Percentiles rank a stretch among this genome's conserved stretches.
These are phyloP conservation scores for Saturnispora besseyi DNA, from an alignment of 805 yeast species.

Conservation along the genomic window DNA sequence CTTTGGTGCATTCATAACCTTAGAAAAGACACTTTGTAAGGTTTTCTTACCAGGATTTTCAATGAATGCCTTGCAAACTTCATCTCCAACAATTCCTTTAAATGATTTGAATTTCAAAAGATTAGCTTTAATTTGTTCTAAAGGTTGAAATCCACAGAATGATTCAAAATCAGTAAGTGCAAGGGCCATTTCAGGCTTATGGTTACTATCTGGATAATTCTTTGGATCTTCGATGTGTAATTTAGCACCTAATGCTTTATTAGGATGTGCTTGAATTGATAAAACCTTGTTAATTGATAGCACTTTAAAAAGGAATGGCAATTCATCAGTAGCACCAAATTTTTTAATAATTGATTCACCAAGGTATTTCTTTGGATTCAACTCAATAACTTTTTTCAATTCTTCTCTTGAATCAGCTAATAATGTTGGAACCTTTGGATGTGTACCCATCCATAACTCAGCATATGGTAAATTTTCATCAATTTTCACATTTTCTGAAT, in stretches of 20 bases:
- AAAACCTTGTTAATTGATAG: conserved; percentile 87
- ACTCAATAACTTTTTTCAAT: conserved; percentile 58
- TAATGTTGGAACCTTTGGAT: conserved; percentile 79
- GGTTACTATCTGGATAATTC: conserved; percentile 96
- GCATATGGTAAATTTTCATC: conserved; percentile 85
- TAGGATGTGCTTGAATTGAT: conserved; percentile 97
- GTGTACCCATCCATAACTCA: conserved; percentile 99
- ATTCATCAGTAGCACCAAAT: conserved; percentile 54
- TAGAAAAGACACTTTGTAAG: conserved; percentile 67
- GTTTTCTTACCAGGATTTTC: conserved; percentile 50
- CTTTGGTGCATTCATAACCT: conserved; percentile 78
- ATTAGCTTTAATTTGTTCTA: conserved; percentile 62
- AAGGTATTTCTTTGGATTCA: conserved; percentile 48
- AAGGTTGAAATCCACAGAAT: conserved; percentile 95
- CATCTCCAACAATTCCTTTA: conserved; percentile 56
- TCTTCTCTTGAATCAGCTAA: conserved; percentile 40
- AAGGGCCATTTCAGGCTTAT: conserved; percentile 99
- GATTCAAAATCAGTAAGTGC: conserved; percentile 96
- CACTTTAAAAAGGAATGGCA: conserved; percentile 92
- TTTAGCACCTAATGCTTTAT: conserved; percentile 69
- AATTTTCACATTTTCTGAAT: conserved; percentile 44
- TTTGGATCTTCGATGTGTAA: conserved; percentile 79
- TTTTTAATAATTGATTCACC: conserved; percentile 50
- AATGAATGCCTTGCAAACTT: conserved; percentile 43
- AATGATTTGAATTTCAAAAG: conserved; percentile 73